A percentile compares a stretch with the other conserved stretches of the same genome.
Conservation (phyloP, 2,329 filamentous ascomycete genomes). For the Ophiobolus disseminans region DNA sequence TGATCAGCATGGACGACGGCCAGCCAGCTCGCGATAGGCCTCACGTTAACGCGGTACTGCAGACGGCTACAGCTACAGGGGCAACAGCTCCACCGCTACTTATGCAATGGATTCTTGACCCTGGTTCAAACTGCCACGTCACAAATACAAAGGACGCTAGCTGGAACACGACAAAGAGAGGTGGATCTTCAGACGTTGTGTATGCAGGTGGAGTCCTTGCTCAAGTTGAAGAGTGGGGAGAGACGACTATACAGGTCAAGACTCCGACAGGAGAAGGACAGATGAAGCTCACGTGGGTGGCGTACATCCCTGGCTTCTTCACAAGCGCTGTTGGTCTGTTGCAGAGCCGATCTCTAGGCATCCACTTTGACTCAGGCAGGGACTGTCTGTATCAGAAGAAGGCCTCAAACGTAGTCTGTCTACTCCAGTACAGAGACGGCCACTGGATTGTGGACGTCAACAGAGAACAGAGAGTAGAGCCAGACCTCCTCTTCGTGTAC, state of each 20-base stretch:
- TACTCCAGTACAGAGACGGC: slow-evolving; percentile 1
- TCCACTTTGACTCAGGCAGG: not conserved
- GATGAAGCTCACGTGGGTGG: slow-evolving; percentile 1
- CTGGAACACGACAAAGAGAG: not conserved
- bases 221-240: slow-evolving; percentile 1
- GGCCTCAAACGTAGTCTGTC: not conserved
- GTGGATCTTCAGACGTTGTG: not conserved
- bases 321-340: not conserved
- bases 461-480: not conserved
- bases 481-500: not conserved
- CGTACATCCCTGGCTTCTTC: too few species aligned
- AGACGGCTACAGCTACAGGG: not conserved
- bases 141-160: not conserved
- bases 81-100: not conserved
- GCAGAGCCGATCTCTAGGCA: not conserved
- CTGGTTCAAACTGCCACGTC: slow-evolving; percentile 1
- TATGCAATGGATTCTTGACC: not conserved
- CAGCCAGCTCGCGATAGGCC: not conserved
- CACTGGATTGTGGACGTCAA: not conserved
- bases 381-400: slow-evolving; percentile 2
- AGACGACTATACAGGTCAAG: not conserved
- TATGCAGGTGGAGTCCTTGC: not conserved
- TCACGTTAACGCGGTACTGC: not conserved
- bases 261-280: not conserved
- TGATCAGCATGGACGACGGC: not conserved